These are phyloP conservation scores for Talaromyces sp. DNA, from an alignment of 2,329 filamentous ascomycete species.

Conservation along the genomic window DNA sequence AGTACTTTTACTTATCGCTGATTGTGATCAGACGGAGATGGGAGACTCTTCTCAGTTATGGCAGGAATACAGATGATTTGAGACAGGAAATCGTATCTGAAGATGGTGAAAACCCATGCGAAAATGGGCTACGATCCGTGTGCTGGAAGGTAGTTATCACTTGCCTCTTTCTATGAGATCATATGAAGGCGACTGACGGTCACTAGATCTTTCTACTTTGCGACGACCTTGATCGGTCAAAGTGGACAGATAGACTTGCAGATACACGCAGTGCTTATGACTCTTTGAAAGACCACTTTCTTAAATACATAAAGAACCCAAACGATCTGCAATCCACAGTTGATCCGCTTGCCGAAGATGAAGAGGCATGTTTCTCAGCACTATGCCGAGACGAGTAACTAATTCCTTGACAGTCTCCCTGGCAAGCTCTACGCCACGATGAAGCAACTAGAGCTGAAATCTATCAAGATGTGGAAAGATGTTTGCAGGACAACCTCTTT, in stretches of 20 bases:
- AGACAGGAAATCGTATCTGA: conserved; percentile 64
- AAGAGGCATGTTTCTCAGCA: conserved; percentile 54
- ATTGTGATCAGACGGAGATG: conserved; percentile 59
- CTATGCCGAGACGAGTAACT: conserved; percentile 32
- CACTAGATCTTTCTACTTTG: conserved; percentile 76
- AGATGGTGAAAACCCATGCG: conserved; percentile 61
- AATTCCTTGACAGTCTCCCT: conserved; percentile 67
- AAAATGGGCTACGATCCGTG: conserved; percentile 74
- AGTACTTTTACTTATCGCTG: not conserved
- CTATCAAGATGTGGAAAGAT: conserved; percentile 86
- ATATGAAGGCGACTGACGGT: conserved; percentile 8
- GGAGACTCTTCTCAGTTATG: conserved; percentile 58
- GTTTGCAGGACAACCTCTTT: conserved; percentile 84
- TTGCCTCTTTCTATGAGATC: conserved; percentile 7
- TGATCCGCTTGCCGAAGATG: conserved; percentile 85
- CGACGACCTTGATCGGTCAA: conserved; percentile 60
- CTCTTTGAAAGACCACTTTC: conserved; percentile 68
- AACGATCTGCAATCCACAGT: conserved; percentile 71
- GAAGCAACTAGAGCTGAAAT: conserved; percentile 85
- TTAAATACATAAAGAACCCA: conserved; percentile 80
- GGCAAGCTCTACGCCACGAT: conserved; percentile 82
- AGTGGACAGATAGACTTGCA: conserved; percentile 67
- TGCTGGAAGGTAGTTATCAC: conserved; percentile 74
- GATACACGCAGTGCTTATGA: conserved; percentile 73
- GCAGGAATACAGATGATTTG: conserved; percentile 61